Evolutionary conservation across 163 green algal genomes (phyloP).

Genomic region (Chloroidium sp.): DNA sequence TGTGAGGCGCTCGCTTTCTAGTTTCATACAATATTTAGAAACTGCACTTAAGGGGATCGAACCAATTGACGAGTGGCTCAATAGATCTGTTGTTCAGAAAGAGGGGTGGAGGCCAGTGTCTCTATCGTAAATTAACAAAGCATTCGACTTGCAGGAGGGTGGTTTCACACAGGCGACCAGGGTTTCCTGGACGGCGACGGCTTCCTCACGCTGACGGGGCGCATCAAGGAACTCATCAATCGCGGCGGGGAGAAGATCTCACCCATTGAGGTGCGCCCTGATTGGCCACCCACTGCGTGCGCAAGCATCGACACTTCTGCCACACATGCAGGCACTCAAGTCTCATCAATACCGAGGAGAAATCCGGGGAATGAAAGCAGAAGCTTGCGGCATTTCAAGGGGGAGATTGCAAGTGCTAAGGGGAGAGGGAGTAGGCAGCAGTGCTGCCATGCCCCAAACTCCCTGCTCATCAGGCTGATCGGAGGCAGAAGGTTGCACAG

Average conservation of each 20-base stretch:
- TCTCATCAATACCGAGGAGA: no score
- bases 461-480: no score
- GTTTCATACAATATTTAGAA: neutral
- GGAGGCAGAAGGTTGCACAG: no score
- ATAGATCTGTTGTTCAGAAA: no score
- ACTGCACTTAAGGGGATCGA: no score
- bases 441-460: no score
- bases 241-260: slow-evolving; percentile 81
- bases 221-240: slow-evolving; percentile 91
- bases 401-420: no score
- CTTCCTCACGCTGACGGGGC: slow-evolving; percentile 68
- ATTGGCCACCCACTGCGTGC: neutral
- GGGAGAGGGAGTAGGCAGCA: no score
- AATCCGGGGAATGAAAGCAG: no score
- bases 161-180: slow-evolving; percentile 84
- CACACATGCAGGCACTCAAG: neutral
- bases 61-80: no score
- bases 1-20: neutral
- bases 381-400: no score
- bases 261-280: slow-evolving; percentile 52
- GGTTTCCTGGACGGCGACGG: slow-evolving; percentile 59
- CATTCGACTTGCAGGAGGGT: slow-evolving; percentile 37
- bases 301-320: neutral
- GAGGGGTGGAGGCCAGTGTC: neutral
- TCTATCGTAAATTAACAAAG: neutral